Conservation (phyloP, 2,329 filamentous ascomycete genomes). For the Monascus ruber region DNA sequence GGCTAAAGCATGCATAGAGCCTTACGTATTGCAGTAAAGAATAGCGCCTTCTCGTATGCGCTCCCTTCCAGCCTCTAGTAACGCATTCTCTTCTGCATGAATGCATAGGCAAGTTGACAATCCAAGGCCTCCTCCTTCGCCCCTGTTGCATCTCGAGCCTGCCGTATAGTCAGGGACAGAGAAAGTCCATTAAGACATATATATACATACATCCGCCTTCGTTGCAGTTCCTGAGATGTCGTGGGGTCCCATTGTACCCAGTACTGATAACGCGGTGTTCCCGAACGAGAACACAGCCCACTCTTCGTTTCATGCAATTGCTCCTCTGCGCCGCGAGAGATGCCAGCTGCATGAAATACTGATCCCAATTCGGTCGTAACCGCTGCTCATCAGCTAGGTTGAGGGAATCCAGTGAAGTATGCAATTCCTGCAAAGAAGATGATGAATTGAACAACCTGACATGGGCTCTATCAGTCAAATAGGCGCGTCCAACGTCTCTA, state of each 20-base stretch:
- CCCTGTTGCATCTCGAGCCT: conserved; percentile 67
- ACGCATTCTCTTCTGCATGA: conserved; percentile 96
- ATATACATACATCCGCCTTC: conserved; percentile 64
- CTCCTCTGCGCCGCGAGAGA: conserved; percentile 78
- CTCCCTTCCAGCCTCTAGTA: conserved; percentile 87
- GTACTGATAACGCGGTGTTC: conserved; percentile 83
- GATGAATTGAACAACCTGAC: conserved; percentile 81
- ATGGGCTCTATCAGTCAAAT: conserved; percentile 69
- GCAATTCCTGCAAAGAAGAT: conserved; percentile 57
- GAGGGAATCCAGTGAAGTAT: conserved; percentile 59
- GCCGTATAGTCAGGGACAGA: conserved; percentile 4
- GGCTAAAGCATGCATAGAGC: neutral
- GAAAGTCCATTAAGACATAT: neutral
- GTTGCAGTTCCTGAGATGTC: conserved; percentile 78
- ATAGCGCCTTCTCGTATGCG: conserved; percentile 71
- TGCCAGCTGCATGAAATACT: conserved; percentile 97
- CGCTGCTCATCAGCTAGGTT: conserved; percentile 68
- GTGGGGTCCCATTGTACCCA: conserved; percentile 95
- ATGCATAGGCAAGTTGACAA: conserved; percentile 86
- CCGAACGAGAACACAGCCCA: conserved; percentile 84
- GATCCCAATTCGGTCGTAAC: conserved; percentile 83
- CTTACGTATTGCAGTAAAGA: conserved; percentile 76
- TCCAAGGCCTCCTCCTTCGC: conserved; percentile 55
- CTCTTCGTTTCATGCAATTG: conserved; percentile 97
- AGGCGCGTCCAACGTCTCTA: conserved; percentile 52